These are phyloP conservation scores for Tillandsia leiboldiana DNA, from an alignment of 176 grass and related monocot species.

Conservation along the genomic window DNA sequence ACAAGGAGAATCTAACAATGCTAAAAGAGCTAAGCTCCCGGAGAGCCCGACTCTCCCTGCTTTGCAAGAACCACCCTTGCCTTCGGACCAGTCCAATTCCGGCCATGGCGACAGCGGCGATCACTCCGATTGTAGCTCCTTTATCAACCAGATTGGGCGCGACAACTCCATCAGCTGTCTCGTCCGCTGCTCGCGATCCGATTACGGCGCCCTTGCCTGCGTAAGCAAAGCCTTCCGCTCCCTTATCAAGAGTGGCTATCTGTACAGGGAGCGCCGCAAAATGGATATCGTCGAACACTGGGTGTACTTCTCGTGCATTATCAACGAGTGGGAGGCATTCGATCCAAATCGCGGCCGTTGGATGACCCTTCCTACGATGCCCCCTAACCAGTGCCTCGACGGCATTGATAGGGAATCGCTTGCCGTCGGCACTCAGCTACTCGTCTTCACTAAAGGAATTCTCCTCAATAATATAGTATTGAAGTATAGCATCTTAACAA, in stretches of 20 bases:
- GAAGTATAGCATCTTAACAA: slow-evolving; percentile 78
- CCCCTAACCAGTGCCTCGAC: slow-evolving; percentile 35
- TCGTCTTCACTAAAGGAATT: slow-evolving; percentile 51
- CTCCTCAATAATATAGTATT: slow-evolving; percentile 43
- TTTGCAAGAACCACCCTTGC: background rate
- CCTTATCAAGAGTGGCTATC: slow-evolving; percentile 41
- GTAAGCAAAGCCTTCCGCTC: slow-evolving; percentile 39
- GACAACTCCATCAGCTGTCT: slow-evolving; percentile 64
- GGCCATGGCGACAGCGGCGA: background rate
- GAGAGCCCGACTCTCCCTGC: background rate
- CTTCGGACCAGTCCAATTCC: background rate
- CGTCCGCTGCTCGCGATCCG: slow-evolving; percentile 34
- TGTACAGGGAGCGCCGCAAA: slow-evolving; percentile 45
- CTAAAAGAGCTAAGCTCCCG: background rate
- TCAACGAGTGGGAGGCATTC: slow-evolving; percentile 60
- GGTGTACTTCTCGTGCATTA: slow-evolving; percentile 75
- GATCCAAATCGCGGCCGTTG: slow-evolving; percentile 47
- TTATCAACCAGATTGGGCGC: slow-evolving; percentile 47
- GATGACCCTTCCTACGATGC: slow-evolving; percentile 70
- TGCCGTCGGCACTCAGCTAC: slow-evolving; percentile 61
- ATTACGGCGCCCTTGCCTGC: slow-evolving; percentile 41
- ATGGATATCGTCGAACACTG: slow-evolving; percentile 59
- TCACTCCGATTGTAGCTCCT: slow-evolving; percentile 16
- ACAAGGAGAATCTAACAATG: background rate
- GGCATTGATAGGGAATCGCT: slow-evolving; percentile 63